Evolutionary conservation across 805 yeast genomes (phyloP).

Genomic region (Starmerella sp.): DNA sequence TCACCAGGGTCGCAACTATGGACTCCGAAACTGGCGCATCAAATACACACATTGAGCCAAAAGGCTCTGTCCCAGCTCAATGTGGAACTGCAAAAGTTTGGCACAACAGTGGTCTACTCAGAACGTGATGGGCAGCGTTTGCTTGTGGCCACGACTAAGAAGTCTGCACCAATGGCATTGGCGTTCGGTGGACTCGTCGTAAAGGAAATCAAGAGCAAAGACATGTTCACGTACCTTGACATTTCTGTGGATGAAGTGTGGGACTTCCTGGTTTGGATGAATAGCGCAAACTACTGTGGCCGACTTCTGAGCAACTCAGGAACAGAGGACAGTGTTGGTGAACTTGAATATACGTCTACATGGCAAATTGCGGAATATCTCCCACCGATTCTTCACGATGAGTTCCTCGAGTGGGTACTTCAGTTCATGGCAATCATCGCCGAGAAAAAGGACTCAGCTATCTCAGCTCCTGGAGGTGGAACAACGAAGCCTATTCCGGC

Average conservation of each 20-base stretch:
- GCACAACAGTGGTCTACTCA: constrained; percentile 71
- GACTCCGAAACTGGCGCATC: constrained; percentile 71
- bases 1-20: constrained; percentile 60
- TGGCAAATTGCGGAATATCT: constrained; percentile 75
- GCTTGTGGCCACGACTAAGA: constrained; percentile 61
- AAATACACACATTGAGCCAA: constrained; percentile 74
- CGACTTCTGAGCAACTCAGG: constrained; percentile 22
- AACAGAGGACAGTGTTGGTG: constrained; percentile 19
- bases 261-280: constrained; percentile 96
- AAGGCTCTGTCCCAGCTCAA: constrained; percentile 71
- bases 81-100: constrained; percentile 66
- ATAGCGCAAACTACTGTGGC: constrained; percentile 78
- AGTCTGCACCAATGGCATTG: constrained; percentile 72
- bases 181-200: constrained; percentile 80
- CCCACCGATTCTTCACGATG: constrained; percentile 65
- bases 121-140: constrained; percentile 51
- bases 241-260: constrained; percentile 65
- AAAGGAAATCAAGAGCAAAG: constrained; percentile 66
- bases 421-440: constrained; percentile 62
- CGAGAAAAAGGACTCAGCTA: constrained; percentile 29
- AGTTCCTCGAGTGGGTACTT: constrained; percentile 78
- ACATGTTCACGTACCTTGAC: constrained; percentile 74
- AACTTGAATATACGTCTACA: constrained; percentile 37
- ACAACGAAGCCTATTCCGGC: constrained; percentile 5
- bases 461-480: neutral